Evolutionary conservation across 106 monocot genomes (phyloP).

Genomic region (Posidonia australis): DNA sequence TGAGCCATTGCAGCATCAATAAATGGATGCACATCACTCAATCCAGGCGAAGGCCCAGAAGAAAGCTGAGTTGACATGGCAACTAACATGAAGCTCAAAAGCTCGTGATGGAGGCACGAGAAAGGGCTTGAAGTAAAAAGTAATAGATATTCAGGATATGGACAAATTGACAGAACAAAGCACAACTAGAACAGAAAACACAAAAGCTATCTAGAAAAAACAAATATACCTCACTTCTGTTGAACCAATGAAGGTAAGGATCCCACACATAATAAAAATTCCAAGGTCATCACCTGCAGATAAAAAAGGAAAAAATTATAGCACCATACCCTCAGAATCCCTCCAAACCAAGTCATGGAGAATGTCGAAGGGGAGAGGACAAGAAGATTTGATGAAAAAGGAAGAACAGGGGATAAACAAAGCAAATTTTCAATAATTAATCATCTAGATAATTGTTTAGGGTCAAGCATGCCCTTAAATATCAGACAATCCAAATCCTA

Average conservation of each 20-base stretch:
- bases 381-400: no score
- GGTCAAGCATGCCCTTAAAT: no score
- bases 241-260: constrained; percentile 62
- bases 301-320: background rate
- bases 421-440: no score
- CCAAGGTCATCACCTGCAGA: constrained; percentile 54
- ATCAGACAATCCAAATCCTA: no score
- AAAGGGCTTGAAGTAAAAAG: constrained; percentile 46
- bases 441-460: no score
- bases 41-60: constrained; percentile 71
- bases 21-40: constrained; percentile 75
- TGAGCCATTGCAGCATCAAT: constrained; percentile 91
- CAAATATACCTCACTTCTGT: constrained; percentile 68
- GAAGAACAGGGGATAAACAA: no score
- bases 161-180: constrained; percentile 13
- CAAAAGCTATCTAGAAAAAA: constrained; percentile 9
- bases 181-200: background rate
- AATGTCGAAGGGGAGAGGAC: no score
- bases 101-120: constrained; percentile 87
- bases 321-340: background rate
- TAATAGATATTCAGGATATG: constrained; percentile 18
- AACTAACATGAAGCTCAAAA: constrained; percentile 80
- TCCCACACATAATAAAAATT: constrained; percentile 54
- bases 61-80: constrained; percentile 92
- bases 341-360: no score